phyloP scores from a whole-genome alignment of 352 stramenopile genomes.

The Thalassiosira exigua region DNA sequence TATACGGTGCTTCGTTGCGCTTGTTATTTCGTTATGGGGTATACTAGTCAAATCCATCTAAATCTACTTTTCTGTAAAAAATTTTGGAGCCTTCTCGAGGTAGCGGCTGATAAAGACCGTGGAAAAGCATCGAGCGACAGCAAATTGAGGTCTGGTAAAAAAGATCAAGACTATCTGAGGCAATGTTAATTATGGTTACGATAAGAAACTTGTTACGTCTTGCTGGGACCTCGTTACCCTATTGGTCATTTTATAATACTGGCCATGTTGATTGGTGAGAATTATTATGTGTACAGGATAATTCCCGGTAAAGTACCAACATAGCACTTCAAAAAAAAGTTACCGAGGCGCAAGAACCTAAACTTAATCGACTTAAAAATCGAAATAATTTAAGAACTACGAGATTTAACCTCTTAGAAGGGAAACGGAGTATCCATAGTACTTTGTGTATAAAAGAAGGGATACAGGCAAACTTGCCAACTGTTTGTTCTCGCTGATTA shows the following conservation, averaged over 20 bases:
- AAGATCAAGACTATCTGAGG: slow-evolving; percentile 3
- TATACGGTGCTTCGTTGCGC: slow-evolving; percentile 15
- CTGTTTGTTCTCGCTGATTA: slow-evolving; percentile 1
- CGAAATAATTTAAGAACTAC: slow-evolving; percentile 20
- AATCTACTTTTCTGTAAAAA: slow-evolving; percentile 3
- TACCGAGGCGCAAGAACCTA: slow-evolving; percentile 7
- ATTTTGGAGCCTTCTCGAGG: not conserved
- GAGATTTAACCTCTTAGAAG: slow-evolving; percentile 8
- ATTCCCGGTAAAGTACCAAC: not conserved
- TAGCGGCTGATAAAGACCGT: not conserved
- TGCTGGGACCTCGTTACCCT: slow-evolving; percentile 5
- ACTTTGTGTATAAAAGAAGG: slow-evolving; percentile 3
- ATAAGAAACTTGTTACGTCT: slow-evolving; percentile 14
- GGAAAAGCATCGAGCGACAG: not conserved
- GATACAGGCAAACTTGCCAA: slow-evolving; percentile 5
- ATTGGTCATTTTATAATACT: slow-evolving; percentile 7
- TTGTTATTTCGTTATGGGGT: slow-evolving; percentile 18
- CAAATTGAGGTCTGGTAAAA: not conserved
- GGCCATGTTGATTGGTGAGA: slow-evolving; percentile 5
- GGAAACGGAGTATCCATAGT: slow-evolving; percentile 8
- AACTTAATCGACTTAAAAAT: slow-evolving; percentile 10
- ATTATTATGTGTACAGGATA: slow-evolving; percentile 12
- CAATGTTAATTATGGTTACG: slow-evolving; percentile 16
- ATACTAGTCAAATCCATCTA: slow-evolving; percentile 10
- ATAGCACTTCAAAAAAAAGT: slow-evolving; percentile 22